Evolutionary conservation across 2,329 filamentous ascomycete genomes (phyloP), one percentile per base, ranked within the genome.

Genomic region (Claviceps pazoutovae): DNA sequence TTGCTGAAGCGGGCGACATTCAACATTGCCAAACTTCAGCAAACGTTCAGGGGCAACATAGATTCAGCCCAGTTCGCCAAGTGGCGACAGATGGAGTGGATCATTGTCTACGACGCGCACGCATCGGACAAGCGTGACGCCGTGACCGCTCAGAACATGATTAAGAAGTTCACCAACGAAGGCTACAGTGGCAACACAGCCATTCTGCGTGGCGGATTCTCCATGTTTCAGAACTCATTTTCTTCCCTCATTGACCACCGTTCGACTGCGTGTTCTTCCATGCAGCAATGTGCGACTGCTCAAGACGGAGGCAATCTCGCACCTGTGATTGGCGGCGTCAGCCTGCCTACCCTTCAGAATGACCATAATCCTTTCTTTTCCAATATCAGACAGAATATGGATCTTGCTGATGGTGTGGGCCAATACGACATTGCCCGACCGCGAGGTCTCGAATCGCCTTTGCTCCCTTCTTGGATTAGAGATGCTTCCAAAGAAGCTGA

Each of bases 311-410:
- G 64, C 5, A 70, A 66, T 11, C 65, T 88, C 41, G 68, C 68
- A 0, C 86, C 87, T 1, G 85, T 95, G n/a, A 86, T 89, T 53
- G 93, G 91, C 53, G 91, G 91, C 6, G 95, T 95, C 56, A 79
- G 81, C 54, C 81, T 97, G 64, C 93, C 93, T 1, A 71, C 72
- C 41, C 75, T 79, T 0, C 76, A 80, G 57, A 82, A 81, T 54
- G 79, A 80, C 1, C 76, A 82, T 0, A 95, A 94, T 60, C 90
- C 91, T 0, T 97, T 98, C 71, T 97, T 97, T 66, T 82, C 83
- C 55, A 97, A 96, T 57, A 97, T 98, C 59, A 82, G 93, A 44
- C 93, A 97, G 65, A 95, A 97, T 57, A 91, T 94, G 80, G 93
- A 97, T 62, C 74, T 98, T 17, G 84, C 94, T 36, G 89, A 88